Percentiles rank a stretch among this genome's conserved stretches.
Conservation (phyloP, 345 rosid genomes). For the Isatis tinctoria region DNA sequence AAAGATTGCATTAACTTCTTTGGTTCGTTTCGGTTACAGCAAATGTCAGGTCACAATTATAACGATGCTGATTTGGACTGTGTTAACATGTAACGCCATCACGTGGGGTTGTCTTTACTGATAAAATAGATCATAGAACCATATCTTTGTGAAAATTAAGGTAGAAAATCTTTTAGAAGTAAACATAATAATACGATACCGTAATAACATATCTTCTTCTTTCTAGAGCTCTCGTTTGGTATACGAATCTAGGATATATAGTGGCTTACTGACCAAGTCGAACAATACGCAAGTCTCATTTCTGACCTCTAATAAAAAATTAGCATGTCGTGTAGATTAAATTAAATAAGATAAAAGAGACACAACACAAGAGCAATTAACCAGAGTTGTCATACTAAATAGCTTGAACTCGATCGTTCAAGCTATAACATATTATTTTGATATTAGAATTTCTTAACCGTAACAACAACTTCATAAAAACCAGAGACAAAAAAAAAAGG, state of each 20-base stretch:
- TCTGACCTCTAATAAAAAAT: no score
- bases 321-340: no score
- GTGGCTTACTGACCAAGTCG: no score
- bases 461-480: background rate
- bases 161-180: no score
- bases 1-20: conserved; percentile 2
- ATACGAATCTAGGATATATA: no score
- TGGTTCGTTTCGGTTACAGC: conserved; percentile 22
- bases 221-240: no score
- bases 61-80: conserved; percentile 26
- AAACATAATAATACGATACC: no score
- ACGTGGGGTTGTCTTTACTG: conserved; percentile 21
- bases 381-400: background rate
- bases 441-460: background rate
- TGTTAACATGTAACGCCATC: conserved; percentile 23
- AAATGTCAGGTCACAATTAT: conserved; percentile 16
- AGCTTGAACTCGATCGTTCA: background rate
- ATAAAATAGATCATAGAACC: no score
- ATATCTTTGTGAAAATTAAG: no score
- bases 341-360: no score
- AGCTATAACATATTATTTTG: background rate
- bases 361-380: no score
- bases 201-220: background rate
- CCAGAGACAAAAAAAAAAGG: background rate
- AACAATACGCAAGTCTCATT: no score